Percentiles rank a stretch among this genome's conserved stretches.
Conservation (phyloP, 148 eudicot genomes). For the Diospyros lotus region DNA sequence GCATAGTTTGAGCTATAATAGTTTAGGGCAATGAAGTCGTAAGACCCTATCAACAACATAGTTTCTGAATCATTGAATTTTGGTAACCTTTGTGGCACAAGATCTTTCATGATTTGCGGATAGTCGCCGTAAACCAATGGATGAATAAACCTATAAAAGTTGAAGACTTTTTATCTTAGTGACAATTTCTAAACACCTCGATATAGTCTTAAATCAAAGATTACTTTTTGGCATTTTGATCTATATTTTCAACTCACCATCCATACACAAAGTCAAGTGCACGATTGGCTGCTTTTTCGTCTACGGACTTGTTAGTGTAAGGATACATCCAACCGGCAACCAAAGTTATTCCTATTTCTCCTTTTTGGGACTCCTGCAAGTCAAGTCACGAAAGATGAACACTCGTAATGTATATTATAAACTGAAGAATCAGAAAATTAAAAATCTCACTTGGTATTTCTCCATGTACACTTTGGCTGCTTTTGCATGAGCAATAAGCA, state of each 20-base stretch:
- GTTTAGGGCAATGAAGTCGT: not conserved
- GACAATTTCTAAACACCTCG: no score
- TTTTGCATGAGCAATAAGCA: slow-evolving; percentile 10
- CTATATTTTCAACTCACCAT: slow-evolving; percentile 31
- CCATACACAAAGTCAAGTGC: slow-evolving; percentile 57
- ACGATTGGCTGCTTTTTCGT: slow-evolving; percentile 26
- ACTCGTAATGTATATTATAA: no score
- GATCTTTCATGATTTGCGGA: not conserved
- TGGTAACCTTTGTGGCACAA: not conserved
- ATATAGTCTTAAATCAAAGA: not conserved
- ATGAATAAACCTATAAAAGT: no score
- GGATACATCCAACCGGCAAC: slow-evolving; percentile 45
- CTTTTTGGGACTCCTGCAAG: slow-evolving; percentile 40
- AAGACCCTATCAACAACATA: not conserved
- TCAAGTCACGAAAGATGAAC: no score
- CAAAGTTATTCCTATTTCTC: slow-evolving; percentile 47
- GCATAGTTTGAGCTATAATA: not conserved
- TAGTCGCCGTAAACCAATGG: no score
- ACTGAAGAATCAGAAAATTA: no score
- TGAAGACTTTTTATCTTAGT: no score
- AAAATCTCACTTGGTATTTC: slow-evolving; percentile 13
- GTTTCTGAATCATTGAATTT: not conserved
- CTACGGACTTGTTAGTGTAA: slow-evolving; percentile 8
- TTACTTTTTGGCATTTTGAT: not conserved
- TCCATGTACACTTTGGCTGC: slow-evolving; percentile 10